Conservation (phyloP, 2,329 filamentous ascomycete genomes). For the Fusarium vanettenii region DNA sequence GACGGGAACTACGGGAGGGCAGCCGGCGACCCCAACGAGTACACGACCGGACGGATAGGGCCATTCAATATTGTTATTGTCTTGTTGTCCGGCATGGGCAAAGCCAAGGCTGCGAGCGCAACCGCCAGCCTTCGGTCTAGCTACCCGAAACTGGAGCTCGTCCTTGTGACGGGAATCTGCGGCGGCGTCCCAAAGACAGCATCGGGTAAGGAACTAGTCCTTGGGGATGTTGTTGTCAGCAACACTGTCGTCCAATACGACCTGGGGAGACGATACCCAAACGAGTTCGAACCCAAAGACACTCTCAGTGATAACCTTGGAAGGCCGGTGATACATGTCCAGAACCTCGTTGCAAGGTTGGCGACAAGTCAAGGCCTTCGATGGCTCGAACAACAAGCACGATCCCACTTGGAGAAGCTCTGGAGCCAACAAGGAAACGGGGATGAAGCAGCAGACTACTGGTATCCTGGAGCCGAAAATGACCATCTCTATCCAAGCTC, state of each 20-base stretch:
- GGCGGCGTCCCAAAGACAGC: slow-evolving; percentile 48
- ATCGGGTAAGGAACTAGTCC: slow-evolving; percentile 28
- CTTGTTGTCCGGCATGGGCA: slow-evolving; percentile 45
- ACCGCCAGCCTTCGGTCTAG: slow-evolving; percentile 47
- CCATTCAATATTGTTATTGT: slow-evolving; percentile 25
- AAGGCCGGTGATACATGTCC: neutral
- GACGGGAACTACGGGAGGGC: slow-evolving; percentile 40
- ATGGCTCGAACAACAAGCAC: neutral
- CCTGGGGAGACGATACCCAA: slow-evolving; percentile 31
- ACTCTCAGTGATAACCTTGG: slow-evolving; percentile 38
- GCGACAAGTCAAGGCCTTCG: neutral
- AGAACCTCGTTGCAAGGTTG: neutral
- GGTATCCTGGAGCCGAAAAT: slow-evolving; percentile 37
- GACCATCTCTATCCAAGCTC: slow-evolving; percentile 39
- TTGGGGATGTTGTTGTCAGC: slow-evolving; percentile 51
- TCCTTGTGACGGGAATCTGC: slow-evolving; percentile 54
- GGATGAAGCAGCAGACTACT: slow-evolving; percentile 12
- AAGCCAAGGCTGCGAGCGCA: slow-evolving; percentile 39
- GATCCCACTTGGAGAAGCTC: neutral
- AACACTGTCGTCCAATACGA: slow-evolving; percentile 45
- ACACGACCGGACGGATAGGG: slow-evolving; percentile 4
- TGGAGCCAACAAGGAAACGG: neutral
- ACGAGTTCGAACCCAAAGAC: slow-evolving; percentile 39
- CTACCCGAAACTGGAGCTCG: slow-evolving; percentile 48
- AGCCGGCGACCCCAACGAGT: slow-evolving; percentile 43